These are phyloP conservation scores for Maudiozyma turicensis DNA, from an alignment of 805 yeast genomes.

Conservation along the genomic window DNA sequence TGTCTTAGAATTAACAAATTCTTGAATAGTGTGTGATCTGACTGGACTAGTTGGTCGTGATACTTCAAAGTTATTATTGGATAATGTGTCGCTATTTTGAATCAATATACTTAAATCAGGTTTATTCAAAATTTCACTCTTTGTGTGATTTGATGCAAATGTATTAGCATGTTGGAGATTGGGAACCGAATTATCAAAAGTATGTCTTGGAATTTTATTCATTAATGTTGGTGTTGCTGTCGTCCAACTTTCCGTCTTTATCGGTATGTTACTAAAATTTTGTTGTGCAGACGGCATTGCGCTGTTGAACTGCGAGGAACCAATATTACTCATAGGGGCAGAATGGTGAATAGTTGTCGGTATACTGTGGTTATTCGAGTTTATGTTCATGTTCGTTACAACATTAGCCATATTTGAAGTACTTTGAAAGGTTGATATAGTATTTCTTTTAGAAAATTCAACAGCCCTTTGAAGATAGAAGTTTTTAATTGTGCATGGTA, in stretches of 20 bases:
- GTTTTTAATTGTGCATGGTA: constrained; percentile 36
- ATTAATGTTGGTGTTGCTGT: too few relatives aligned
- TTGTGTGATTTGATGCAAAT: background rate
- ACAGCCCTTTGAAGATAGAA: constrained; percentile 28
- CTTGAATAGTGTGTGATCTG: background rate
- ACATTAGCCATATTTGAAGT: background rate
- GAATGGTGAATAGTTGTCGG: too few relatives aligned
- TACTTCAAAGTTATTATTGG: constrained; percentile 6
- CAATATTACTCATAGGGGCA: too few relatives aligned
- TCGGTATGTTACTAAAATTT: too few relatives aligned
- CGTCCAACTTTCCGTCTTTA: too few relatives aligned
- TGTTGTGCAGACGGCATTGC: too few relatives aligned
- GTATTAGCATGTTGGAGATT: background rate
- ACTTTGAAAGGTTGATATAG: background rate
- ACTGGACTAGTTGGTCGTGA: constrained; percentile 1
- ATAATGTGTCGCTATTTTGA: background rate
- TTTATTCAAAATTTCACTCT: background rate
- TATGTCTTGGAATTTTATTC: background rate
- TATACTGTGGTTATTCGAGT: too few relatives aligned
- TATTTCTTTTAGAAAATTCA: background rate
- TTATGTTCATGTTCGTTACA: too few relatives aligned
- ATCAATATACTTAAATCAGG: background rate
- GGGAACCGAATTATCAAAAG: background rate
- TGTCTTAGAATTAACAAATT: background rate
- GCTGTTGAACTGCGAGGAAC: too few relatives aligned